phyloP scores from a whole-genome alignment of 140 eudicot genomes.

The Anethum foeniculum region DNA sequence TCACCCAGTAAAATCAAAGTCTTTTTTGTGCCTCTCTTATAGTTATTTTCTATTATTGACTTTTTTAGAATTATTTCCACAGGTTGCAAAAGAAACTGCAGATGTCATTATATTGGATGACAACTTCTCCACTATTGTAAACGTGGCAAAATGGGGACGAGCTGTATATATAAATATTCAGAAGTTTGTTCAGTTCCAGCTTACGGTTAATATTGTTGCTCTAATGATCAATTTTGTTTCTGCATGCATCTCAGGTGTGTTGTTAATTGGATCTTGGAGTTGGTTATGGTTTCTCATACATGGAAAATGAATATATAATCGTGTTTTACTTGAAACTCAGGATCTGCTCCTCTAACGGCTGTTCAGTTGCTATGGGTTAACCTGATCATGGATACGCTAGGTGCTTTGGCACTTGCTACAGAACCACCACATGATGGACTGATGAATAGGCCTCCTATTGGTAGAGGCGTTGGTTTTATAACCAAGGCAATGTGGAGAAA shows the following conservation, averaged over 20 bases:
- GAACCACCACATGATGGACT: constrained; percentile 38
- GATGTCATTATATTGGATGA: constrained; percentile 48
- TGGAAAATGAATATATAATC: not conserved
- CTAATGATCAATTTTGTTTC: constrained; percentile 43
- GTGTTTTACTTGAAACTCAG: constrained; percentile 17
- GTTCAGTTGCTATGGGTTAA: constrained; percentile 52
- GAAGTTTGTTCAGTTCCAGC: constrained; percentile 51
- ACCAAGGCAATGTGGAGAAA: constrained; percentile 50
- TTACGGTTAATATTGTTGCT: constrained; percentile 49
- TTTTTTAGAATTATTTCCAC: not conserved
- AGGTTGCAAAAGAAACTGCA: constrained; percentile 52
- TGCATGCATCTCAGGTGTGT: constrained; percentile 37
- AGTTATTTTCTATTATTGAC: not conserved
- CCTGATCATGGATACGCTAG: constrained; percentile 52
- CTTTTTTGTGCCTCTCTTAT: not conserved
- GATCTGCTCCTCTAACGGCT: constrained; percentile 47
- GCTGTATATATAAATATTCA: constrained; percentile 48
- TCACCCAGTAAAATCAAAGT: not conserved
- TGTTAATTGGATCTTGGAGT: not conserved
- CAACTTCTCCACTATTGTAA: constrained; percentile 48
- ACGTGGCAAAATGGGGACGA: constrained; percentile 50
- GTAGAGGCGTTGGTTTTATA: constrained; percentile 29
- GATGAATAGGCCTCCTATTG: constrained; percentile 37
- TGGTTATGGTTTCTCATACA: not conserved
- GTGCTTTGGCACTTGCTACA: constrained; percentile 46